Evolutionary conservation across 768 basidiomycete genomes (phyloP), one percentile per base, ranked within the genome.

Genomic region (Boletales sp.): DNA sequence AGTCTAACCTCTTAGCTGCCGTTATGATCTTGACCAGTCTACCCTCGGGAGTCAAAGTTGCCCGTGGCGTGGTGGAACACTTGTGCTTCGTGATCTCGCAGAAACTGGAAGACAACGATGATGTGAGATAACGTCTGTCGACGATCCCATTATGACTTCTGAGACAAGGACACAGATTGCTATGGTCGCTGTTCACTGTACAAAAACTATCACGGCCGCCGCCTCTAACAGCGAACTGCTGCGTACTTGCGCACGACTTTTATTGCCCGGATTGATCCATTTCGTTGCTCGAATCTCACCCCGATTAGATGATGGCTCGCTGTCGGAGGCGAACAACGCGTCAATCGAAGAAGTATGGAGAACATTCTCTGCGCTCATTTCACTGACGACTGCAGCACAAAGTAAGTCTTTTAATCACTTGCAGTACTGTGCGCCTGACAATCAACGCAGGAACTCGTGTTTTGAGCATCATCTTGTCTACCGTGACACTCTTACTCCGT

Each of bases 101-200:
- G 55, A 90, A 87, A 54, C 72, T 95, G 5, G 66, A 82, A 15
- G 88, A 86, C 34, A 72, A 69, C 0, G 73, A 81, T 57, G 89
- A 93, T 58, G 91, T 90, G 57, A 55, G 58, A 18, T 41, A 21
- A 71, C 59, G 21, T 15, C 40, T 9, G 8, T n/a, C 28, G n/a
- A n/a, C 15, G 8, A 39, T 57, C 33, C 34, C 15, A 11, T 36
- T 25, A 19, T 40, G 18, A 38, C 34, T 2, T 32, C 37, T 59
- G 28, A 55, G 50, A 52, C 34, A 38, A 8, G 38, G 28, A 28
- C 50, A 31, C 35, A 96, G 90, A 73, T 84, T 36, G 83, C 87
- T 2, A 65, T 91, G n/a, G 90, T 89, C 3, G 93, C 94, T 2
- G 81, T 87, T 2, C 92, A 98, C 58, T 97, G 95, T 60, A 82